Evolutionary conservation across 2,329 filamentous ascomycete genomes (phyloP), one percentile per base, ranked within the genome.

Genomic region (Fusarium graminum): DNA sequence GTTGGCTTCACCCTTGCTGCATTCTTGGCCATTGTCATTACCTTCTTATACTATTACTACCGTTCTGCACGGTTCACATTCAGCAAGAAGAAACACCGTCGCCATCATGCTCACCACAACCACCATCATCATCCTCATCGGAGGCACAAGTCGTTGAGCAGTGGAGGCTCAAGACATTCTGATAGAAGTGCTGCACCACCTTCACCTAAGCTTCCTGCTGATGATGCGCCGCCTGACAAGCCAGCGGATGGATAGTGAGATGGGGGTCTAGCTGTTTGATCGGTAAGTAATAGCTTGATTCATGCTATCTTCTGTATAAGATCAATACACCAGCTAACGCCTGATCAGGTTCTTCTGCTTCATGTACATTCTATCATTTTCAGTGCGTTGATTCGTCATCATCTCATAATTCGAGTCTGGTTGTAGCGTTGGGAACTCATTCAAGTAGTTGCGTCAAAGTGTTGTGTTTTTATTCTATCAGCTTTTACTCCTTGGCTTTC

Each of bases 41-140:
- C 74, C 36, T 83, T 83, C 60, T 63, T 81, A 36, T 80, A 76
- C 65, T 67, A 74, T 6, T 83, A 82, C 63, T 75, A 80, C 44
- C 55, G 61, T 19, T 79, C 81, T 4, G 74, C 82, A 41, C 74
- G 74, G 8, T 77, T 77, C 53, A 72, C 72, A 2, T 65, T 69
- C 17, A 74, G 71, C 30, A 76, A 72, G 57, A 72, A 60, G 56
- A 72, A 66, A 38, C 67, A 62, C 2, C 61, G 41, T 6, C 50
- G 32, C 14, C 56, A 57, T 7, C 59, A 52, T 12, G 49, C 44
- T 2, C 49, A 56, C 4, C 44, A 55, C 45, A 26, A 44, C 6
- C 46, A 46, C 6, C 54, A 53, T 4, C 56, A 56, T 38, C 34
- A 52, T 14, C 60, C 38, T 26, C 54, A 65, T 16, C 64, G 45